Percentiles rank a stretch among this genome's conserved stretches.
Evolutionary conservation across 2,329 filamentous ascomycete genomes (phyloP).

Genomic region (Trichocomaceae sp.): DNA sequence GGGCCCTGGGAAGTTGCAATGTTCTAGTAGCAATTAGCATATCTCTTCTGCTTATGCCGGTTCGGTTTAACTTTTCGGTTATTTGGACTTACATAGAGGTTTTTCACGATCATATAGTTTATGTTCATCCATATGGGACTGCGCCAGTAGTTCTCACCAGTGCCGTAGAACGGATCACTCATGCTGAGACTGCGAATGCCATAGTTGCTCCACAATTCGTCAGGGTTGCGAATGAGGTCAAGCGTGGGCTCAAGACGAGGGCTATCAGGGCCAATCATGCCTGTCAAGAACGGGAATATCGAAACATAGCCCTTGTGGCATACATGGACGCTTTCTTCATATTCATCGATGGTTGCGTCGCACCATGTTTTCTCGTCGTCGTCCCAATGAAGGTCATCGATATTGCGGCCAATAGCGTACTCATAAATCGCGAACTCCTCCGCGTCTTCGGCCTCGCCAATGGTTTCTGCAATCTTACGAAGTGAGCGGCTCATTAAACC

Average conservation of each 20-base stretch:
- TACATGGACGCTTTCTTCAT: conserved; percentile 79
- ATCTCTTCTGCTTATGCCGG: background rate
- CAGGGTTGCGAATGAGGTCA: conserved; percentile 69
- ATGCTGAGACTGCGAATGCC: conserved; percentile 88
- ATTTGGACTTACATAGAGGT: conserved; percentile 62
- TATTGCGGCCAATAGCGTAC: conserved; percentile 72
- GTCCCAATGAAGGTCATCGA: conserved; percentile 91
- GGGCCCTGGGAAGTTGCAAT: conserved; percentile 60
- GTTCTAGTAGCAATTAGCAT: conserved; percentile 40
- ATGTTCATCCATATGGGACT: conserved; percentile 94
- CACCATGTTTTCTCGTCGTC: conserved; percentile 76
- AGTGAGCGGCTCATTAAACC: conserved; percentile 92
- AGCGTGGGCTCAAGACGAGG: conserved; percentile 67
- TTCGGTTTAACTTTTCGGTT: background rate
- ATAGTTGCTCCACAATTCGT: conserved; percentile 82
- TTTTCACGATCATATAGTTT: conserved; percentile 78
- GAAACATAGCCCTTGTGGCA: conserved; percentile 97
- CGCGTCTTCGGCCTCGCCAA: conserved; percentile 71
- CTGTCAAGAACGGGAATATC: conserved; percentile 84
- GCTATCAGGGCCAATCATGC: conserved; percentile 67
- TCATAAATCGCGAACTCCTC: conserved; percentile 65
- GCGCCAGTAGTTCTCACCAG: conserved; percentile 94
- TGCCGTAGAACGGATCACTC: conserved; percentile 75
- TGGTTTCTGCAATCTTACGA: conserved; percentile 65
- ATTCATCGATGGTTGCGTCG: conserved; percentile 91